Base-by-base conservation (phyloP, 225 moss, liverwort and hornwort genomes). In the Neckera pumila region DNA sequence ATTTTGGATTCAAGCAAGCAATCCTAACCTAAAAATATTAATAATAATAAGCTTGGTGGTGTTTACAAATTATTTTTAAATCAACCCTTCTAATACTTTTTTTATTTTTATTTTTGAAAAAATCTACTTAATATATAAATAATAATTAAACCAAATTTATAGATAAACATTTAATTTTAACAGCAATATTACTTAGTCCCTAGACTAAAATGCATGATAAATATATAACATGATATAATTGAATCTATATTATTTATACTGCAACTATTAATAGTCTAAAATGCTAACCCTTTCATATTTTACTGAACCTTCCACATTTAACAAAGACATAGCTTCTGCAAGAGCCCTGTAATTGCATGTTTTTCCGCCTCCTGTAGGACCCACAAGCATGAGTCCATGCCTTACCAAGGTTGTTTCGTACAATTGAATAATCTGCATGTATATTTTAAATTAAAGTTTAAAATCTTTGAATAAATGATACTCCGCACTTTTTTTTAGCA, bases 301-400 rank as follows among this genome's bases (percentile, higher is more conserved):
- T 21, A 84, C 42, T 28, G 96, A 97, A 62, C 97, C 97, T 76
- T 97, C 94, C 12, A 27, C 74, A 47, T 94, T 95, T 23, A 97
- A 75, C 11, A 95, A 79, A 72, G 94, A 89, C 97, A 96, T 97
- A 58, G 93, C 97, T 89, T 90, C 92, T 22, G 95, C 96, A 77
- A 97, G 89, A 74, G 91, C 91, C 59, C 95, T 92, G 65, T 96
- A 97, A 73, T 95, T 96, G 30, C 94, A 93, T 53, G 97, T 97
- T 90, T 97, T 97, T 36, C 97, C 97, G 76, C 96, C 95, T 49
- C 96, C 96, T 10, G 95, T 97, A 36, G 96, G 96, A 53, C 97
- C 97, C 3, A 97, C 97, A 60, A 97, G 94, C 97, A 97, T 97
- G 54, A 96, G 92, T 22, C 97, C 97, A 89, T 97, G 97, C 51